phyloP scores from a whole-genome alignment of 345 rosid species.

The Rhodomyrtus tomentosa region DNA sequence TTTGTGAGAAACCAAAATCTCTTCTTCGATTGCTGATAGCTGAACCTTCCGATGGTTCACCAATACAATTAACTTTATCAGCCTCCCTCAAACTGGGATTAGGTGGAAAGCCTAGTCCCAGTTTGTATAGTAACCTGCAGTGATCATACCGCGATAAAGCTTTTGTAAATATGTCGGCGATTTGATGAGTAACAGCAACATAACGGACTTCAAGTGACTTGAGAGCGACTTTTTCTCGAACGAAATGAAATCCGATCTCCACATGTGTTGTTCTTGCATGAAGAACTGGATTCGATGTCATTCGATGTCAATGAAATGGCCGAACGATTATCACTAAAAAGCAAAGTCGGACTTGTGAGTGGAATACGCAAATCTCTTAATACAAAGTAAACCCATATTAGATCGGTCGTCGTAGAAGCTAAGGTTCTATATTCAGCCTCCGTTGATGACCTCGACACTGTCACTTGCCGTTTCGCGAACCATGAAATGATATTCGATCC shows the following conservation, averaged over 20 bases:
- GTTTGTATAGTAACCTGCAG: not conserved
- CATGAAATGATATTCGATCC: no score
- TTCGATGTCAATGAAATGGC: no score
- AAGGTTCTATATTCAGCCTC: not conserved
- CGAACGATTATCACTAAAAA: not conserved
- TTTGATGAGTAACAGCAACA: no score
- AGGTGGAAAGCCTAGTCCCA: not conserved
- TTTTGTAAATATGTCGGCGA: not conserved
- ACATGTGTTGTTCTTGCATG: not conserved
- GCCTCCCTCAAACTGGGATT: not conserved
- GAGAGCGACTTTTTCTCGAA: no score
- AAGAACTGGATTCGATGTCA: no score
- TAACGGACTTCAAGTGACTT: not conserved
- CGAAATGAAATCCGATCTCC: no score
- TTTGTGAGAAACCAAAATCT: no score
- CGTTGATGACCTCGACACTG: not conserved
- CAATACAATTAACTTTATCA: not conserved
- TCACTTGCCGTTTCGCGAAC: not conserved
- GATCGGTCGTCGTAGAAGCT: not conserved
- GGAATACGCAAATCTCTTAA: not conserved
- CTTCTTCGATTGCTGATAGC: no score
- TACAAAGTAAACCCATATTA: not conserved
- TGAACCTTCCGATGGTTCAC: accelerated
- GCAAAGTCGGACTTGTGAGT: not conserved
- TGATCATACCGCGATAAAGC: not conserved